phyloP scores from a whole-genome alignment of 768 basidiomycete genomes.

The Tulasnella sp. region DNA sequence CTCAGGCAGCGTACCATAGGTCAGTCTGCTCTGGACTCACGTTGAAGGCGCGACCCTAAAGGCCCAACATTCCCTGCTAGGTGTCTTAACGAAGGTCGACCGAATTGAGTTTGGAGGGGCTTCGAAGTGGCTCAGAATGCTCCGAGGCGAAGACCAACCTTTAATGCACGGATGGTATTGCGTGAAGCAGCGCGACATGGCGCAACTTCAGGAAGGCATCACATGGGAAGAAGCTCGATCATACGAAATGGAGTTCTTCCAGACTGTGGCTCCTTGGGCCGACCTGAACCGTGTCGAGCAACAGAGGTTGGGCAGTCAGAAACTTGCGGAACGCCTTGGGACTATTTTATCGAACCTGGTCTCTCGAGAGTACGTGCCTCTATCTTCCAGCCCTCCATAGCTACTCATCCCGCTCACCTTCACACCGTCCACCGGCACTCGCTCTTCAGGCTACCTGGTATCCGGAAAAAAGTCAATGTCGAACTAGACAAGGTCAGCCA shows the following conservation, averaged over 20 bases:
- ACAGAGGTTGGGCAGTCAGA: conserved; percentile 28
- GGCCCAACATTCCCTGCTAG: conserved; percentile 56
- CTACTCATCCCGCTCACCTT: neutral
- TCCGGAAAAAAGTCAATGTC: neutral
- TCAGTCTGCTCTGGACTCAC: conserved; percentile 41
- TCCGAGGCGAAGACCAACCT: conserved; percentile 42
- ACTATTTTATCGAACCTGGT: conserved; percentile 66
- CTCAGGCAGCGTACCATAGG: conserved; percentile 72
- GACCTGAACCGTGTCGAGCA: conserved; percentile 18
- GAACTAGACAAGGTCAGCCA: neutral
- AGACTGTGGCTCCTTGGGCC: conserved; percentile 35
- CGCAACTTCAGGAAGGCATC: conserved; percentile 54
- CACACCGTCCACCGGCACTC: neutral
- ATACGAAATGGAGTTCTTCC: conserved; percentile 62
- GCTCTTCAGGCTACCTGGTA: conserved; percentile 16
- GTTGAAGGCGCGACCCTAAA: conserved; percentile 69
- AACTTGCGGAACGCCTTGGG: conserved; percentile 61
- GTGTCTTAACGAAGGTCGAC: conserved; percentile 24
- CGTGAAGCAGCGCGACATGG: conserved; percentile 59
- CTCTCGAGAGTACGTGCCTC: conserved; percentile 33
- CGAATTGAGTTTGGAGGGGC: conserved; percentile 53
- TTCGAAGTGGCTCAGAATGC: conserved; percentile 52
- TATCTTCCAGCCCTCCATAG: neutral
- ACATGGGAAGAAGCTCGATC: conserved; percentile 65
- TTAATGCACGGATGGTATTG: conserved; percentile 65